A percentile compares a stretch with the other conserved stretches of the same genome.
Evolutionary conservation across 371 early-diverging fungal genomes (phyloP).

Genomic region (Mucor circinelloides): DNA sequence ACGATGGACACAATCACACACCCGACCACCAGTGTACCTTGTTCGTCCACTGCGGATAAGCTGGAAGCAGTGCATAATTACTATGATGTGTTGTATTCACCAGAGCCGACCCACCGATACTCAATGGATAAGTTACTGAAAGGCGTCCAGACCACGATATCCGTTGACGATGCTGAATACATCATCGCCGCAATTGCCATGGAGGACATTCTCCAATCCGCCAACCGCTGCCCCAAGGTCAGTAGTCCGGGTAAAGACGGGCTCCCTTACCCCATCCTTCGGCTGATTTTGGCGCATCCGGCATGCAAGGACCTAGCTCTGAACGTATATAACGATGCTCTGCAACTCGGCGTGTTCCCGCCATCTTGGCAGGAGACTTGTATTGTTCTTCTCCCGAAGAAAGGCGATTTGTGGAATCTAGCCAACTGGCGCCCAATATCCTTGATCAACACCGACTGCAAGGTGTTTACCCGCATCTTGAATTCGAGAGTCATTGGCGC

Average conservation of each 20-base stretch:
- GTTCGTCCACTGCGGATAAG: neutral
- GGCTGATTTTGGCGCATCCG: neutral
- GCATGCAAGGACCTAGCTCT: neutral
- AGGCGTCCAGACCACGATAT: neutral
- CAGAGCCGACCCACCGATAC: neutral
- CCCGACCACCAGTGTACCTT: neutral
- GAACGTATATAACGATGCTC: conserved; percentile 5
- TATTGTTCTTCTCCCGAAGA: conserved; percentile 26
- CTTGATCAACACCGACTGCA: conserved; percentile 32
- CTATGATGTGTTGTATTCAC: conserved; percentile 6
- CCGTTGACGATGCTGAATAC: neutral
- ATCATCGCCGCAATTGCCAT: neutral
- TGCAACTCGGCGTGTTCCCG: conserved; percentile 10
- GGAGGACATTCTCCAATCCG: neutral
- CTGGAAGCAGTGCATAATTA: conserved; percentile 6
- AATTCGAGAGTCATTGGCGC: neutral
- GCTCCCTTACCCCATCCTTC: conserved; percentile 28
- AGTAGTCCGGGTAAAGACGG: conserved; percentile 31
- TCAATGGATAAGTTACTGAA: neutral
- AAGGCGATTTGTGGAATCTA: conserved; percentile 15
- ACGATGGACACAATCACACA: neutral
- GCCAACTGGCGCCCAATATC: conserved; percentile 32
- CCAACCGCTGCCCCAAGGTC: neutral
- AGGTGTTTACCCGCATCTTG: conserved; percentile 27
- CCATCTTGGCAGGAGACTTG: conserved; percentile 16